Evolutionary conservation across 768 basidiomycete genomes (phyloP).

Genomic region (Clitopilus passeckerianus): DNA sequence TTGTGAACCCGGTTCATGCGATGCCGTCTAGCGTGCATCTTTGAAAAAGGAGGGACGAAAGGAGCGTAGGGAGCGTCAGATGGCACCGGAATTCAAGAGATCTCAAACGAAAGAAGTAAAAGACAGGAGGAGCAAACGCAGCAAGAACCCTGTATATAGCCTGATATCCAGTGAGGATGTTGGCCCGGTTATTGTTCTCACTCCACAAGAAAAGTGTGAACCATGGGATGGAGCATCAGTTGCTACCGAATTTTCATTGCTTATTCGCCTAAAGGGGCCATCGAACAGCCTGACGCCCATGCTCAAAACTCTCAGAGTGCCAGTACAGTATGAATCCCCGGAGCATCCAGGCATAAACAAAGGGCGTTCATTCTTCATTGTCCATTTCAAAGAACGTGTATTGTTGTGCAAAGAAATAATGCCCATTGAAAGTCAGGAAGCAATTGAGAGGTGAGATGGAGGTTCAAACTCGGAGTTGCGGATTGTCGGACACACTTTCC

Average conservation of each 20-base stretch:
- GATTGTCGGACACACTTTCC: not conserved
- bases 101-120: not conserved
- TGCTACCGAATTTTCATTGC: not conserved
- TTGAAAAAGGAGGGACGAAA: not conserved
- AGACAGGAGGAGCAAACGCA: not conserved
- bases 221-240: slow-evolving; percentile 2
- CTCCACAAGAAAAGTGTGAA: slow-evolving; percentile 9
- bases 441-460: not conserved
- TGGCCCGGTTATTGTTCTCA: slow-evolving; percentile 7
- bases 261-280: not conserved
- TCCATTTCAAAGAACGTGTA: no score
- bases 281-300: no score
- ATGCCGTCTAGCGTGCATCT: slow-evolving; percentile 1
- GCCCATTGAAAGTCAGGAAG: not conserved
- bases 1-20: not conserved
- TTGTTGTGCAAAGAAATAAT: no score
- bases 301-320: no score
- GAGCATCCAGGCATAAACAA: no score
- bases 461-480: not conserved
- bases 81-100: not conserved
- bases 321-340: no score
- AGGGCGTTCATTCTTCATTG: no score
- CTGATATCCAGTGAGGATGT: not conserved
- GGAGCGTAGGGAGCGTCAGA: not conserved
- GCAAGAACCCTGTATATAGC: not conserved